Evolutionary conservation across 768 basidiomycete genomes (phyloP).

Genomic region (Boletus rufocinnamomeus): DNA sequence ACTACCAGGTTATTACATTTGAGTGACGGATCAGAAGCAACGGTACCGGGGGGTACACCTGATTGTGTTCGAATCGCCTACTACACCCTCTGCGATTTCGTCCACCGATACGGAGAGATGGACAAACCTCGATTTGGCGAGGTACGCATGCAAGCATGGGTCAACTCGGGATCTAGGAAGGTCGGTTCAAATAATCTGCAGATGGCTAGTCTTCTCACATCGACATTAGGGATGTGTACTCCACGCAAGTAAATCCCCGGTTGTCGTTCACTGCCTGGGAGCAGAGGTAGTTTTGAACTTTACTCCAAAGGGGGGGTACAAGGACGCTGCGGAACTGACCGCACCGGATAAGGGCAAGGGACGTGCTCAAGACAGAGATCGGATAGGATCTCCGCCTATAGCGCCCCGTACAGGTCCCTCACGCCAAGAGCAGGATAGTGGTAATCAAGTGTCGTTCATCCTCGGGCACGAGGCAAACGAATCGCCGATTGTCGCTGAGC

Average conservation of each 20-base stretch:
- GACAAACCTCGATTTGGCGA: constrained; percentile 35
- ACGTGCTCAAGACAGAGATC: constrained; percentile 9
- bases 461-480: background rate
- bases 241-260: constrained; percentile 23
- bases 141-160: constrained; percentile 45
- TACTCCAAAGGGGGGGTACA: constrained; percentile 31
- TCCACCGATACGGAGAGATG: constrained; percentile 39
- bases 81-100: constrained; percentile 34
- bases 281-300: constrained; percentile 26
- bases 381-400: constrained; percentile 3
- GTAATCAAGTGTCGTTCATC: background rate
- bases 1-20: constrained; percentile 16
- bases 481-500: constrained; percentile 4
- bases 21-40: constrained; percentile 13
- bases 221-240: constrained; percentile 26
- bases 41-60: constrained; percentile 31
- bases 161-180: constrained; percentile 40
- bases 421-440: background rate
- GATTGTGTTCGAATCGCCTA: constrained; percentile 23
- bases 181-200: constrained; percentile 19
- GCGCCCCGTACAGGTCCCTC: constrained; percentile 1
- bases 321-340: background rate
- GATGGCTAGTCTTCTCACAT: background rate
- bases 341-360: constrained; percentile 17
- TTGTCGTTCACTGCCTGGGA: constrained; percentile 30